Conservation (phyloP, 1,284 basidiomycete genomes). For the Wolfiporia cocos region DNA sequence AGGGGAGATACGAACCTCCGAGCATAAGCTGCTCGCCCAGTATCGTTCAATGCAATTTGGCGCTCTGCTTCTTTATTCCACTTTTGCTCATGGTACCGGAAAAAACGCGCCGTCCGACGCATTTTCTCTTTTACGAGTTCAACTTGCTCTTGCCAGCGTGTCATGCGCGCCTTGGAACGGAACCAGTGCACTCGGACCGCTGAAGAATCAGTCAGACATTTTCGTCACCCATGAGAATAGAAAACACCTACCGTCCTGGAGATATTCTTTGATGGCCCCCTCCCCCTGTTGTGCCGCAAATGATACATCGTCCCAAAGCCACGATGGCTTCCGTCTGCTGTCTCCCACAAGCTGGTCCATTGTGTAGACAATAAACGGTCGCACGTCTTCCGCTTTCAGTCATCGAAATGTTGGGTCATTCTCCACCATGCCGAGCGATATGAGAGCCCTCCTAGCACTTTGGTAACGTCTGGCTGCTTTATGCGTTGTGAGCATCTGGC, state of each 20-base stretch:
- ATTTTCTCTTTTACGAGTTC: slow-evolving; percentile 9
- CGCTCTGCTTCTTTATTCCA: slow-evolving; percentile 8
- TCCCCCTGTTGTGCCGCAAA: slow-evolving; percentile 6
- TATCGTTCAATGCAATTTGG: slow-evolving; percentile 8
- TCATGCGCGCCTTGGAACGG: slow-evolving; percentile 6
- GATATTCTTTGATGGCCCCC: slow-evolving; percentile 2
- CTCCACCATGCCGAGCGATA: background rate
- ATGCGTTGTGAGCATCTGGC: no score
- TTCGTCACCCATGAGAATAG: background rate
- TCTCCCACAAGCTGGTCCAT: slow-evolving; percentile 4
- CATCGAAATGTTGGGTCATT: background rate
- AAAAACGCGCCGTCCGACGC: slow-evolving; percentile 8
- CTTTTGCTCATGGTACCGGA: background rate
- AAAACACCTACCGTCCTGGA: slow-evolving; percentile 9
- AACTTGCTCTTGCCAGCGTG: slow-evolving; percentile 10
- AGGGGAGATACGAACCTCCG: background rate
- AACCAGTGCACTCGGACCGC: slow-evolving; percentile 12
- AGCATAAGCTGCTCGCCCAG: slow-evolving; percentile 4
- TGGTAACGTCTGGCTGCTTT: no score
- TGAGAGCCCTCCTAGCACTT: slow-evolving; percentile 1
- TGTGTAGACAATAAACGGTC: slow-evolving; percentile 5
- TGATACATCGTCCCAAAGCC: slow-evolving; percentile 13
- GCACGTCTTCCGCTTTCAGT: slow-evolving; percentile 4
- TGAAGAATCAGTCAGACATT: background rate
- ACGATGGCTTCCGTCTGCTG: slow-evolving; percentile 7